These are phyloP conservation scores for Chaetomium tenue DNA, from an alignment of 495 filamentous ascomycete species.

Conservation along the genomic window DNA sequence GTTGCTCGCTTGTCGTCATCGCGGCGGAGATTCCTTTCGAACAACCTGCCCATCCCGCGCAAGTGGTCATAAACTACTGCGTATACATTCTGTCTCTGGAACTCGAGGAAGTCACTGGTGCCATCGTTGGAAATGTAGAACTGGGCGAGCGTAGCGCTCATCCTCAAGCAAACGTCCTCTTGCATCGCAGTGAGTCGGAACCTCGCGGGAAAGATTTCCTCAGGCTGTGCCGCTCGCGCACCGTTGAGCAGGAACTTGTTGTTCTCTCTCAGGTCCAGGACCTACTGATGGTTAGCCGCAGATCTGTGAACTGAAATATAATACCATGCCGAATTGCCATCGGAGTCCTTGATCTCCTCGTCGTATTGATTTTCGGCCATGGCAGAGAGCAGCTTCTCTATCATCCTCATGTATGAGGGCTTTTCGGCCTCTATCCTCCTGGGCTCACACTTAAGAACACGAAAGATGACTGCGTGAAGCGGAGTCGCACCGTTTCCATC, in stretches of 20 bases:
- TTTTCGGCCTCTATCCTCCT: background rate
- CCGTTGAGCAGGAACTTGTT: background rate
- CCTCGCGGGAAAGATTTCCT: background rate
- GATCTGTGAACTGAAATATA: too few species aligned
- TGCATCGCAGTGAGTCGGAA: background rate
- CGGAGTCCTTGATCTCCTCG: background rate
- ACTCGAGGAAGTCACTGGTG: constrained; percentile 3
- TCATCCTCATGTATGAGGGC: background rate
- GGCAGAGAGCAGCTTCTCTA: constrained; percentile 3
- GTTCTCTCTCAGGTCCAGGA: background rate
- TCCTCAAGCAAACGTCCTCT: background rate
- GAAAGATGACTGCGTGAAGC: background rate
- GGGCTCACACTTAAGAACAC: background rate
- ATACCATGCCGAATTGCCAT: constrained; percentile 1
- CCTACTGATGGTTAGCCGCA: background rate
- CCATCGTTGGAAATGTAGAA: constrained; percentile 9
- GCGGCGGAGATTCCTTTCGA: background rate
- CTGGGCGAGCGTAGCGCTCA: background rate
- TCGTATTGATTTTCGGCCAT: background rate
- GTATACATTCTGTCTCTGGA: background rate
- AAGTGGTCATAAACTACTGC: background rate
- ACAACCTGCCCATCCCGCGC: background rate
- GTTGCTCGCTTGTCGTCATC: constrained; percentile 3
- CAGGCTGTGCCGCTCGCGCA: background rate
- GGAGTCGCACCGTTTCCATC: background rate